Base-by-base conservation (phyloP, 2,329 filamentous ascomycete species). In the Coniochaeta prunicola region DNA sequence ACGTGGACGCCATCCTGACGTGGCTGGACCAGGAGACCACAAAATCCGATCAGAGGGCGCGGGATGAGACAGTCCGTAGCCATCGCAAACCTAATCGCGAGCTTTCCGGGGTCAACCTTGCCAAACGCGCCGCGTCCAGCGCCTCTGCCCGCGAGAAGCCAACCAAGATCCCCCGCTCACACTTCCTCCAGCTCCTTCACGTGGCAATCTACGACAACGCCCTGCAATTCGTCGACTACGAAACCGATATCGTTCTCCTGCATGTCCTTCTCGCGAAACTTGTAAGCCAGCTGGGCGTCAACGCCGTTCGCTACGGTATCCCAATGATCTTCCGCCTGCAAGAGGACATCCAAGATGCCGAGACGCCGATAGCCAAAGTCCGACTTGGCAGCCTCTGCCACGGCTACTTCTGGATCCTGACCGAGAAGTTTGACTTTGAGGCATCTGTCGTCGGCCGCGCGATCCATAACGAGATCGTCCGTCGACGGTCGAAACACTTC, bases 271-370 rank as follows among this genome's bases (percentile, higher is more conserved):
- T 96, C 38, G 78, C 84, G 12, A 90, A 84, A 58, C 78, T 96
- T n/a, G 82, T 91, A 9, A 80, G 85, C 59, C 86, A 85, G 59
- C 80, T 97, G 0, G 92, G 93, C 4, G 85, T 96, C 56, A 96
- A 97, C 69, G 89, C 91, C 17, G 83, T 83, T 5, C 83, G 88
- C 59, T 88, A 84, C 66, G 91, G 92, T 0, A 73, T 97, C 38
- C 91, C 92, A 1, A 96, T 97, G 92, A 82, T 96, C 12, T 86
- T 96, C 71, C 84, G 89, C 53, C 80, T 97, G 1, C 92, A 97
- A 70, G 91, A 96, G 67, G 91, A 94, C 62, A 89, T 94, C 33
- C 80, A 84, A 58, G 81, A 83, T 8, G 78, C 86, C 3, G 84
- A 87, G 53, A 81, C 82, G 26, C 85, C 88, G 0, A 71, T 84